A percentile compares a stretch with the other conserved stretches of the same genome.
phyloP scores from a whole-genome alignment of 2,329 filamentous ascomycete species.

The Xylaria sp. region DNA sequence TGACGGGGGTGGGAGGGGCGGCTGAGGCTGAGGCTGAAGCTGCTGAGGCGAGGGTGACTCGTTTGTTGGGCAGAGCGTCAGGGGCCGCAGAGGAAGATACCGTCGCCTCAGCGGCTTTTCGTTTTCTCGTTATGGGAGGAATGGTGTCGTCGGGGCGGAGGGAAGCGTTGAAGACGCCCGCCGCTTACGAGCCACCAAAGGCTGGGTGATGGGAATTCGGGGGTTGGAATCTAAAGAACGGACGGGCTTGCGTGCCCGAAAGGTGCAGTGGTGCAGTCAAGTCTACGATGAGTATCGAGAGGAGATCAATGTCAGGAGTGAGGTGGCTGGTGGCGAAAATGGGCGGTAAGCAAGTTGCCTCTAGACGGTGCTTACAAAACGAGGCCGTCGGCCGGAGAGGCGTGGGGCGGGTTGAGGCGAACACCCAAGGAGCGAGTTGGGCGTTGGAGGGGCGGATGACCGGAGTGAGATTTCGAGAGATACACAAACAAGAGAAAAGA shows the following conservation, averaged over 20 bases:
- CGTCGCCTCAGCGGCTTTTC: constrained; percentile 74
- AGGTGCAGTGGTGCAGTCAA: background rate
- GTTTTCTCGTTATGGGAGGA: constrained; percentile 69
- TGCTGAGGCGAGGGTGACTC: constrained; percentile 60
- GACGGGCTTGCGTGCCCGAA: constrained; percentile 10
- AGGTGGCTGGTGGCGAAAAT: constrained; percentile 10
- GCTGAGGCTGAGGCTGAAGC: constrained; percentile 42
- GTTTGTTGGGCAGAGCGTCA: constrained; percentile 62
- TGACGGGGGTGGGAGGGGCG: constrained; percentile 69
- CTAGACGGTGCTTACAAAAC: background rate
- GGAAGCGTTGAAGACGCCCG: constrained; percentile 42
- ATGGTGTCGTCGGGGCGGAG: constrained; percentile 58
- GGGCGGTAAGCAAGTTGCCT: constrained; percentile 9
- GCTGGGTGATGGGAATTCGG: constrained; percentile 20
- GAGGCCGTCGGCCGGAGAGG: constrained; percentile 9
- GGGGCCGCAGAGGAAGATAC: constrained; percentile 58
- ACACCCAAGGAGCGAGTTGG: background rate
- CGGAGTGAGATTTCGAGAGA: background rate
- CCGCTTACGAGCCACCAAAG: constrained; percentile 38
- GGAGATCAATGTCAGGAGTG: too few species aligned
- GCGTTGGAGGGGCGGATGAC: background rate
- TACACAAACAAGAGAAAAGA: background rate
- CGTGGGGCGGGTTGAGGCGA: background rate
- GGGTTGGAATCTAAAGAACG: constrained; percentile 4
- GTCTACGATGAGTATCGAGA: too few species aligned